Conservation (phyloP, 2,329 filamentous ascomycete genomes). For the Botrytis paeoniae region DNA sequence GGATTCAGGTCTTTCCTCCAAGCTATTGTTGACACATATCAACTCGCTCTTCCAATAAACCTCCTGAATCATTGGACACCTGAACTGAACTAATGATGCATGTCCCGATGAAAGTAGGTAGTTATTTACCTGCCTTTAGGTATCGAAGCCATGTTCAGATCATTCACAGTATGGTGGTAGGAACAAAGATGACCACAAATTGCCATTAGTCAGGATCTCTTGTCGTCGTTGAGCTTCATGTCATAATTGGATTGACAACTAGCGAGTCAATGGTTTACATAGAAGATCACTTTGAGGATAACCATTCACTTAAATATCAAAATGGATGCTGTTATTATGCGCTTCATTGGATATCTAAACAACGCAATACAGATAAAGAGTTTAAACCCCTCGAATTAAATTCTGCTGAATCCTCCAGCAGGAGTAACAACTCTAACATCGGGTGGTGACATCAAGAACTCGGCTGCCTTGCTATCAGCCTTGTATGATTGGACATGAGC, state of each 20-base stretch:
- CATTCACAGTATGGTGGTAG: neutral
- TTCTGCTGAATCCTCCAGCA: constrained; percentile 2
- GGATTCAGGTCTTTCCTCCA: neutral
- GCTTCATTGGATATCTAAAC: neutral
- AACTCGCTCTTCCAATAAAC: neutral
- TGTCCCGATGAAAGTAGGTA: neutral
- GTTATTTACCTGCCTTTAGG: neutral
- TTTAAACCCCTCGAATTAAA: constrained; percentile 27
- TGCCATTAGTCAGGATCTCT: neutral
- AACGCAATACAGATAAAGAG: neutral
- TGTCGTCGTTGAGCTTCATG: neutral
- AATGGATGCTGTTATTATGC: neutral
- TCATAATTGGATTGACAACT: neutral
- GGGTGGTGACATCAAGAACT: neutral
- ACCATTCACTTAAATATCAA: neutral
- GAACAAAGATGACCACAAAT: neutral
- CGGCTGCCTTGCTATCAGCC: neutral
- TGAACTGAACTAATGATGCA: neutral
- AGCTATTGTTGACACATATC: neutral
- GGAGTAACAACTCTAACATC: neutral
- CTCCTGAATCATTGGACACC: neutral
- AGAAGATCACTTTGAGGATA: neutral
- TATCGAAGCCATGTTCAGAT: neutral
- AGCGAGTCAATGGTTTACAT: neutral
- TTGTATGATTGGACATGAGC: neutral